Percentiles rank a stretch among this genome's conserved stretches.
Conservation (phyloP, 2,329 filamentous ascomycete species). For the Colletotrichum sp. region DNA sequence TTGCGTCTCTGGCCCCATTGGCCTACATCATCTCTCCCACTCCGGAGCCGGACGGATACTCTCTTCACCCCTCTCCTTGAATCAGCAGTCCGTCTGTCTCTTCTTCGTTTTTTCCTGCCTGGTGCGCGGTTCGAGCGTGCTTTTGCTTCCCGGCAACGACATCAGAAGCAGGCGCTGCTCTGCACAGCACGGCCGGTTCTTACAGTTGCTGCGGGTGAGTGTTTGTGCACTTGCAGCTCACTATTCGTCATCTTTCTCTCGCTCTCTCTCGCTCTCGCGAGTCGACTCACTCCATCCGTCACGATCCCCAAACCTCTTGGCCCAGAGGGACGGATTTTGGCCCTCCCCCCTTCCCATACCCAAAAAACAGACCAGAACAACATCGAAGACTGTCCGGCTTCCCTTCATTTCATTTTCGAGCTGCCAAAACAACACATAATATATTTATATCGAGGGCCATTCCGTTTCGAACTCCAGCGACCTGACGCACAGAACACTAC, state of each 20-base stretch:
- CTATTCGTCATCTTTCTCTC: not conserved
- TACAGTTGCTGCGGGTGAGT: not conserved
- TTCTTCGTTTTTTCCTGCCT: not conserved
- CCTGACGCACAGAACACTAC: constrained; percentile 21
- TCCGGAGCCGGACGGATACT: not conserved
- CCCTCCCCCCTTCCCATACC: not conserved
- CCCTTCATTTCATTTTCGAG: not conserved
- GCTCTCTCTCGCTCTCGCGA: not conserved
- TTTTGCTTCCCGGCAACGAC: constrained; percentile 5
- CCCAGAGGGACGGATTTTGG: not conserved
- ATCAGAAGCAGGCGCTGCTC: not conserved
- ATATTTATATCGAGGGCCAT: constrained; percentile 21
- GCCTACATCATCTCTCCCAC: not conserved
- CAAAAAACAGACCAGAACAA: not conserved
- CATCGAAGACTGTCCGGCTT: not conserved
- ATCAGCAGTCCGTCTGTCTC: not conserved
- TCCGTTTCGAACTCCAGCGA: constrained; percentile 17
- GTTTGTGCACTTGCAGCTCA: constrained; percentile 14
- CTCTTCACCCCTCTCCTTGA: not conserved
- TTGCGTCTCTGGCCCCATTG: not conserved
- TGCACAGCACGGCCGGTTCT: not conserved
- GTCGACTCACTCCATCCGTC: not conserved
- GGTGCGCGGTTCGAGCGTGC: constrained; percentile 3
- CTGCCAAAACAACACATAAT: constrained; percentile 4
- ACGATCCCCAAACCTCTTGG: not conserved